Evolutionary conservation across 306 rosid genomes (phyloP), one percentile per base, ranked within the genome.

Genomic region (Quercus gilva): DNA sequence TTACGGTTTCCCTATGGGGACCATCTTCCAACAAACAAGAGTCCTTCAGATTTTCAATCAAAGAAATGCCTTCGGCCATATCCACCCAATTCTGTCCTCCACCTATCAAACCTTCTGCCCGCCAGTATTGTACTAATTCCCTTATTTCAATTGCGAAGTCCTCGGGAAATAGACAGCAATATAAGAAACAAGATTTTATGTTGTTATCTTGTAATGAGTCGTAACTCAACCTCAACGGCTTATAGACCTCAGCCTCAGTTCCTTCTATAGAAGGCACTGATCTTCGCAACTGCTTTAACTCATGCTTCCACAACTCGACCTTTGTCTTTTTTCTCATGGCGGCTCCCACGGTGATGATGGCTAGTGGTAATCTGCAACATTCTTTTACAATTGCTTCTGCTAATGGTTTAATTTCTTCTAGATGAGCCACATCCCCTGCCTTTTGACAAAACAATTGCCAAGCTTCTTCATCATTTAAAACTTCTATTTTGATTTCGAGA

Each of bases 1-100:
- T 80, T 55, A 80, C 78, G 18, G 74, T 79, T 5, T 31, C 69
- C 28, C 2, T 5, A 25, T 4, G 0, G 28, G 68, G 59, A 55
- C 74, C 83, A 26, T 73, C 51, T 74, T 80, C 83, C 57, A 73
- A 68, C 78, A 80, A 52, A 65, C 83, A 80, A 15, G 74, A 64
- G 51, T 80, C 69, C 45, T 80, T 80, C 60, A 74, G 57, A 74
- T 53, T 21, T 80, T 74, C 78, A 55, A 80, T 68, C 45, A 73
- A 52, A 31, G 74, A 13, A 74, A 73, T 55, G n/a, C 73, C 83
- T 63, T 65, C 65, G 31, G 33, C 23, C 4, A 68, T 21, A 52
- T 73, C 68, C 52, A 19, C 69, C 21, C 35, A 64, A 17, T 73
- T 73, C 55, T 55, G 78, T 73, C 33, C 25, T 7, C 17, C 78